Conservation (phyloP, 2,329 filamentous ascomycete genomes). For the Didymella pinodella region DNA sequence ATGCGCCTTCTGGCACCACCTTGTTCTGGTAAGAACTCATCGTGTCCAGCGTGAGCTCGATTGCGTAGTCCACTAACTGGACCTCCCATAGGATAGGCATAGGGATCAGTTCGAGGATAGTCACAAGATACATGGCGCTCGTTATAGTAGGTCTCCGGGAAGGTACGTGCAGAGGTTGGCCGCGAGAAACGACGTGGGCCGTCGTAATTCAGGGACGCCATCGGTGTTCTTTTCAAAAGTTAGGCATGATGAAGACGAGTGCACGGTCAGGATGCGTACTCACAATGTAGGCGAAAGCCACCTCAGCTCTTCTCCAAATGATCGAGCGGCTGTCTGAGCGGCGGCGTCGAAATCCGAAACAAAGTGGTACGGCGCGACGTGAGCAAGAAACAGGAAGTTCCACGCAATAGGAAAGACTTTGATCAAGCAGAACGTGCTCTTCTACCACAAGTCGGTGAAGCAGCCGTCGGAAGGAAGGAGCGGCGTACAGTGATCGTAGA, state of each 20-base stretch:
- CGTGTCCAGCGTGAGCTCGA: conserved; percentile 20
- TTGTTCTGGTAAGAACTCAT: conserved; percentile 41
- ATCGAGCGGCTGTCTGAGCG: background rate
- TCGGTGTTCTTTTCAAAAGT: conserved; percentile 6
- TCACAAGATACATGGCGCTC: conserved; percentile 37
- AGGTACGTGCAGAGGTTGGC: conserved; percentile 21
- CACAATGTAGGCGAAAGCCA: background rate
- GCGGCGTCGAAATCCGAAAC: background rate
- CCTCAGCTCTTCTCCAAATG: background rate
- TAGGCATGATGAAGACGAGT: background rate
- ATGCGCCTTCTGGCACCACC: conserved; percentile 59
- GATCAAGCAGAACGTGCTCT: background rate
- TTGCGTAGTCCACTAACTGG: conserved; percentile 29
- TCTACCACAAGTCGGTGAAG: background rate
- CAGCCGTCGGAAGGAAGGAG: background rate
- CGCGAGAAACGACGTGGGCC: conserved; percentile 27
- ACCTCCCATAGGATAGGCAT: conserved; percentile 36
- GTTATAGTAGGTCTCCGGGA: conserved; percentile 27
- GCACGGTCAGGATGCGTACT: background rate
- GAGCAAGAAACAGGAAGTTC: background rate
- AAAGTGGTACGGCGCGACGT: no score
- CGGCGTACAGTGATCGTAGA: background rate
- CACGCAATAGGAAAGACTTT: background rate
- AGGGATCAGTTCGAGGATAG: conserved; percentile 33
- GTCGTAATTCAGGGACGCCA: conserved; percentile 29